Conservation (phyloP, 1,284 basidiomycete species). For the Ustilago sp. region DNA sequence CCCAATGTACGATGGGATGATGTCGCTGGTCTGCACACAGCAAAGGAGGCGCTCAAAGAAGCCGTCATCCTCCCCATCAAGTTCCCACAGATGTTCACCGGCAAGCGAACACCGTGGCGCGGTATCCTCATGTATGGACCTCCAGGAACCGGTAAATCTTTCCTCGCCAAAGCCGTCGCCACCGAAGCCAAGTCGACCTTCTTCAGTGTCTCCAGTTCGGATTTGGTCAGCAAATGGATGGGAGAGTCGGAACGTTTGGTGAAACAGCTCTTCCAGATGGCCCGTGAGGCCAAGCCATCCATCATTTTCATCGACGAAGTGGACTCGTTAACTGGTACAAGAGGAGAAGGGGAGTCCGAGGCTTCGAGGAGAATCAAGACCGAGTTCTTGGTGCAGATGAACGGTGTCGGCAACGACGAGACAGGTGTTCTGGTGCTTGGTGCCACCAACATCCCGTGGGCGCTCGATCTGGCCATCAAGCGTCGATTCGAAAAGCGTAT, state of each 20-base stretch:
- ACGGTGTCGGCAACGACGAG: slow-evolving; percentile 97
- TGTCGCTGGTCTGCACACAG: slow-evolving; percentile 92
- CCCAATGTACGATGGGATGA: slow-evolving; percentile 99
- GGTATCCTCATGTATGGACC: slow-evolving; percentile 95
- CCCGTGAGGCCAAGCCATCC: slow-evolving; percentile 92
- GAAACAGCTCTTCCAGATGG: slow-evolving; percentile 95
- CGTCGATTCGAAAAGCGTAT: slow-evolving; percentile 98
- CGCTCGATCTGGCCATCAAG: slow-evolving; percentile 97
- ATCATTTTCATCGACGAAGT: slow-evolving; percentile 99
- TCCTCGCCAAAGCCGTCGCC: slow-evolving; percentile 95
- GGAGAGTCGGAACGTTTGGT: slow-evolving; percentile 96
- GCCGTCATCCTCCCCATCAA: slow-evolving; percentile 99
- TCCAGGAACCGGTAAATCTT: slow-evolving; percentile 74
- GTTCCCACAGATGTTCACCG: slow-evolving; percentile 97
- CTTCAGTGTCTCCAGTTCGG: slow-evolving; percentile 94
- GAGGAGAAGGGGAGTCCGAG: slow-evolving; percentile 95
- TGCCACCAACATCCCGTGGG: slow-evolving; percentile 87
- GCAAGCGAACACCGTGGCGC: slow-evolving; percentile 95
- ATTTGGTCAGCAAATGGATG: slow-evolving; percentile 99
- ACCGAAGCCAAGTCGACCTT: slow-evolving; percentile 98
- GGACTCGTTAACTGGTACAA: slow-evolving; percentile 92
- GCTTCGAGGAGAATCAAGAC: slow-evolving; percentile 97
- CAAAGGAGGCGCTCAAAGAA: slow-evolving; percentile 96
- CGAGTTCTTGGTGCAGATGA: slow-evolving; percentile 96
- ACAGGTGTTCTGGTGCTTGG: slow-evolving; percentile 94